Percentiles rank a stretch among this genome's conserved stretches.
These are phyloP conservation scores for Ophiocordyceps polyrhachis-furcata DNA, from an alignment of 2,329 filamentous ascomycete species.

Conservation along the genomic window DNA sequence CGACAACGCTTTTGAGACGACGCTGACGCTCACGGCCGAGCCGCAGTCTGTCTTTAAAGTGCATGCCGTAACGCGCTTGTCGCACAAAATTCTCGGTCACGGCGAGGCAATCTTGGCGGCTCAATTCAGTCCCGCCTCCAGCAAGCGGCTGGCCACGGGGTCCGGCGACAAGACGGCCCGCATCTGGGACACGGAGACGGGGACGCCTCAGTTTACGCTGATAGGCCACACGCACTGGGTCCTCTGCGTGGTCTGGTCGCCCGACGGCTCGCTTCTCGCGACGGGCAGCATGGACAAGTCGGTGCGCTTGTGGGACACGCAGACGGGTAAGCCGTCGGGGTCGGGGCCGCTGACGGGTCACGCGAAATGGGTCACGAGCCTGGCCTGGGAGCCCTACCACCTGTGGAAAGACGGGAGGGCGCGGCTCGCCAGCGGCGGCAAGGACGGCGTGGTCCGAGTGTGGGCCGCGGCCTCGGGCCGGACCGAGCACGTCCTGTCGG, in stretches of 20 bases:
- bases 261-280: slow-evolving; percentile 62
- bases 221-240: slow-evolving; percentile 86
- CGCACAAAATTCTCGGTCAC: slow-evolving; percentile 75
- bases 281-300: slow-evolving; percentile 89
- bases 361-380: slow-evolving; percentile 69
- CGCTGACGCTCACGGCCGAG: slow-evolving; percentile 37
- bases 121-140: slow-evolving; percentile 66
- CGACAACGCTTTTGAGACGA: slow-evolving; percentile 37
- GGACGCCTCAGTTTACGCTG: slow-evolving; percentile 70
- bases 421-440: slow-evolving; percentile 69
- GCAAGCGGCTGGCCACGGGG: slow-evolving; percentile 65
- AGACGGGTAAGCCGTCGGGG: slow-evolving; percentile 56
- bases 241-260: slow-evolving; percentile 69
- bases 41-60: slow-evolving; percentile 91
- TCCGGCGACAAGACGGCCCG: slow-evolving; percentile 81
- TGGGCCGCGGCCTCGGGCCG: slow-evolving; percentile 67
- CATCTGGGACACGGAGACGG: slow-evolving; percentile 90
- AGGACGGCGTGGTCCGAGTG: slow-evolving; percentile 73
- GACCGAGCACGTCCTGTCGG: slow-evolving; percentile 67
- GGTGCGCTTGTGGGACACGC: slow-evolving; percentile 76
- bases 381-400: slow-evolving; percentile 91
- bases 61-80: slow-evolving; percentile 76
- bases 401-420: slow-evolving; percentile 55
- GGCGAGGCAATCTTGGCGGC: slow-evolving; percentile 77
- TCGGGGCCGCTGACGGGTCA: slow-evolving; percentile 55